Conservation (phyloP, 2,329 filamentous ascomycete species). For the Didymellaceae sp. region DNA sequence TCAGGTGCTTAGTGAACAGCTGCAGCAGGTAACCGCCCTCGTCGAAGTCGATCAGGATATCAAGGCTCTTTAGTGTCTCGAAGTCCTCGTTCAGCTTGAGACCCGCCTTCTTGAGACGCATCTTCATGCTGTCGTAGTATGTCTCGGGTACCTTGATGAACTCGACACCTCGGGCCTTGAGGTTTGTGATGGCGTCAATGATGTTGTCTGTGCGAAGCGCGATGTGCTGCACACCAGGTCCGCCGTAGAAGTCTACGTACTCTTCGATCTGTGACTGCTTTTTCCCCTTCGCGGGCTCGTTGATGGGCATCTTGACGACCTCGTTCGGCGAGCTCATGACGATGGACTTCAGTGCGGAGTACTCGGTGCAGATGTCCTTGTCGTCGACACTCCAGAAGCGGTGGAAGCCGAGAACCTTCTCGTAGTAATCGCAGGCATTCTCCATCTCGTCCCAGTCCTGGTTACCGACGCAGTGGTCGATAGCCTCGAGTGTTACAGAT, state of each 20-base stretch:
- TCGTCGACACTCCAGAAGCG: slow-evolving; percentile 98
- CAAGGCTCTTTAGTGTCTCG: slow-evolving; percentile 74
- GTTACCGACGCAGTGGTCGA: slow-evolving; percentile 98
- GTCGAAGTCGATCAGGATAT: slow-evolving; percentile 95
- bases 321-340: slow-evolving; percentile 90
- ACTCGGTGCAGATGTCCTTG: slow-evolving; percentile 89
- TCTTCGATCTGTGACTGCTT: slow-evolving; percentile 95
- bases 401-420: slow-evolving; percentile 88
- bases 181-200: slow-evolving; percentile 74
- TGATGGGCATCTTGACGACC: slow-evolving; percentile 96
- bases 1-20: slow-evolving; percentile 72
- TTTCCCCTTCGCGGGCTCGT: slow-evolving; percentile 89
- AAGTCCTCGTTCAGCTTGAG: slow-evolving; percentile 77
- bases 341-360: slow-evolving; percentile 84
- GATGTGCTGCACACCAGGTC: slow-evolving; percentile 91
- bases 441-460: slow-evolving; percentile 94
- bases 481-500: slow-evolving; percentile 69
- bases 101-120: slow-evolving; percentile 69
- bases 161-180: slow-evolving; percentile 86
- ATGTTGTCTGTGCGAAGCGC: slow-evolving; percentile 84
- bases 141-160: slow-evolving; percentile 89
- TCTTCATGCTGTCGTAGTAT: slow-evolving; percentile 81
- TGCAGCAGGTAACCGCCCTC: slow-evolving; percentile 83
- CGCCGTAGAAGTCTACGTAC: slow-evolving; percentile 83
- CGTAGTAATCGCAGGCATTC: slow-evolving; percentile 73